These are phyloP conservation scores for Turnera subulata DNA, from an alignment of 345 rosid genomes.

Conservation along the genomic window DNA sequence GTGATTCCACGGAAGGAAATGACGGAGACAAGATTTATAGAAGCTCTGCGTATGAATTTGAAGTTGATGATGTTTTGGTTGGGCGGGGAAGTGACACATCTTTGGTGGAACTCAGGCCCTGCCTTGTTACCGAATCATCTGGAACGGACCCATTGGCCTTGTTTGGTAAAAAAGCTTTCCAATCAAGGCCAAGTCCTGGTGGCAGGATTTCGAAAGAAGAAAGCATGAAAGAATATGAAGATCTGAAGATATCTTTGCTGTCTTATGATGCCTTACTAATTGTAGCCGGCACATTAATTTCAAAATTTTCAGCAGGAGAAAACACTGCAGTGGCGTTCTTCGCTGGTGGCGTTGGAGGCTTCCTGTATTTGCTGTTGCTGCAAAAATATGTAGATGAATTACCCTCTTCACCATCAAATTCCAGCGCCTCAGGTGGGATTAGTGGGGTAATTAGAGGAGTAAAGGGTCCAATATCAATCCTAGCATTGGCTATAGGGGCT, in stretches of 20 bases:
- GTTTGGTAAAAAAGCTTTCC: conserved; percentile 20
- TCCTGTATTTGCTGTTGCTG: conserved; percentile 56
- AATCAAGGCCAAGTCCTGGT: conserved; percentile 21
- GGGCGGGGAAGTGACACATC: conserved; percentile 65
- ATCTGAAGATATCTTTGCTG: conserved; percentile 70
- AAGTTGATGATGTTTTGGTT: conserved; percentile 56
- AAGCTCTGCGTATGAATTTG: conserved; percentile 50
- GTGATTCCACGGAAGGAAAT: conserved; percentile 22
- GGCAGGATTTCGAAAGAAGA: conserved; percentile 42
- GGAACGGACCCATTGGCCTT: conserved; percentile 29
- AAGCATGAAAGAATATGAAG: conserved; percentile 82
- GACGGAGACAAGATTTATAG: conserved; percentile 10
- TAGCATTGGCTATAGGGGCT: conserved; percentile 47
- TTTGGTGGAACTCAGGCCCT: conserved; percentile 70
- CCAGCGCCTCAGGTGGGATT: conserved; percentile 26
- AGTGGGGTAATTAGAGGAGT: conserved; percentile 19
- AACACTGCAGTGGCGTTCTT: conserved; percentile 60
- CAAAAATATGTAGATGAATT: conserved; percentile 77
- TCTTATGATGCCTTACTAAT: conserved; percentile 48
- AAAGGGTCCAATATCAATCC: conserved; percentile 39
- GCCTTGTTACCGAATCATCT: conserved; percentile 33
- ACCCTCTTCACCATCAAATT: conserved; percentile 36
- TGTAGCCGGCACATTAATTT: conserved; percentile 37
- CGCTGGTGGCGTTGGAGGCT: conserved; percentile 65
- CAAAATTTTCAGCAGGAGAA: conserved; percentile 40